These are phyloP conservation scores for Debaryomyces singareniensis DNA, from an alignment of 1,139 yeast species.

Conservation along the genomic window DNA sequence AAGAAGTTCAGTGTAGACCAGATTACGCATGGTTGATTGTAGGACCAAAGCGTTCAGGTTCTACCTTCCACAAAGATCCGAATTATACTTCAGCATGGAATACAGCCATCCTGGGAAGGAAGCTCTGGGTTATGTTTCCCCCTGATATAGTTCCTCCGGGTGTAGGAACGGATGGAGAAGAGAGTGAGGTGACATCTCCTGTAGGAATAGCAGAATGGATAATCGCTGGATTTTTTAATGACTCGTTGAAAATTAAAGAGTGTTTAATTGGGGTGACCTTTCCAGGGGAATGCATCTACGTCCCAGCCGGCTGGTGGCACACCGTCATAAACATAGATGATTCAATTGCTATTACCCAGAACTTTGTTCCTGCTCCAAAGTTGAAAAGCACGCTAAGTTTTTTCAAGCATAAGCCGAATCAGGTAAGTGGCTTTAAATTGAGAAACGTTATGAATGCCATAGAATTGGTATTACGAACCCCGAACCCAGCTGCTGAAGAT, in stretches of 20 bases:
- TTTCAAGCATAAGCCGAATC: conserved; percentile 58
- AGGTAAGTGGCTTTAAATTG: conserved; percentile 74
- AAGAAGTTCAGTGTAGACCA: conserved; percentile 52
- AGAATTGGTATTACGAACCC: conserved; percentile 14
- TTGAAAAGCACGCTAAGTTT: conserved; percentile 59
- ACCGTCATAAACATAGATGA: conserved; percentile 77
- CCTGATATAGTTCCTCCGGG: conserved; percentile 79
- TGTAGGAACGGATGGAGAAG: conserved; percentile 67
- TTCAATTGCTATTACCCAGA: conserved; percentile 76
- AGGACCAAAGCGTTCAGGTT: conserved; percentile 77
- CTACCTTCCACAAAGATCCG: conserved; percentile 91
- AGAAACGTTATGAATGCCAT: conserved; percentile 40
- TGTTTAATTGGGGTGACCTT: conserved; percentile 68
- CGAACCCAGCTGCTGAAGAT: conserved; percentile 5
- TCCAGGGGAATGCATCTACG: conserved; percentile 82
- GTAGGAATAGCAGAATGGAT: conserved; percentile 91
- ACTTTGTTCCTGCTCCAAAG: conserved; percentile 67
- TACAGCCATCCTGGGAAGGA: conserved; percentile 64
- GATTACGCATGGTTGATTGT: conserved; percentile 87
- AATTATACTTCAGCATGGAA: conserved; percentile 92
- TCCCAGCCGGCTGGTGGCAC: conserved; percentile 98
- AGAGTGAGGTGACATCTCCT: conserved; percentile 89
- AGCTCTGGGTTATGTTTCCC: conserved; percentile 87
- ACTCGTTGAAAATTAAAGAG: conserved; percentile 38
- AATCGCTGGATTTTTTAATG: conserved; percentile 71